These are phyloP conservation scores for Capronia coronata DNA, from an alignment of 2,329 filamentous ascomycete genomes.

Conservation along the genomic window DNA sequence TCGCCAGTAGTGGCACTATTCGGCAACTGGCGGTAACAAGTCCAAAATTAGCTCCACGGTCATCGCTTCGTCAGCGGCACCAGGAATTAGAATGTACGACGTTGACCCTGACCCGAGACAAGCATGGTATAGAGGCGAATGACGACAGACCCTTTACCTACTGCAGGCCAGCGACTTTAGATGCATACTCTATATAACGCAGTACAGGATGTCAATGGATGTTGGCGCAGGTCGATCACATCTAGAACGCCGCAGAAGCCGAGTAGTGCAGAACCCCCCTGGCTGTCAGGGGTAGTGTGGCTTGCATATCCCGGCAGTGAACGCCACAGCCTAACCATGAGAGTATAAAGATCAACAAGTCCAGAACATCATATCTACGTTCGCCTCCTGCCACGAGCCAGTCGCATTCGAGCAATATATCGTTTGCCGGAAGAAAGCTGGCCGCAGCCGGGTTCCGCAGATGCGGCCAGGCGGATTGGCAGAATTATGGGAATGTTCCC, in stretches of 20 bases:
- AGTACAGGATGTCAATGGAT: too few relatives aligned
- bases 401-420: neutral
- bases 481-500: neutral
- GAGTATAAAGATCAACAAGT: conserved; percentile 9
- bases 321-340: conserved; percentile 7
- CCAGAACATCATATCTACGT: conserved; percentile 8
- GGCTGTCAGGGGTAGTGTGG: conserved; percentile 9
- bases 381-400: neutral
- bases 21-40: too few relatives aligned
- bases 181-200: too few relatives aligned
- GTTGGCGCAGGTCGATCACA: neutral
- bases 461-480: neutral
- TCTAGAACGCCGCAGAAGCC: conserved; percentile 21
- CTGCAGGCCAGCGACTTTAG: too few relatives aligned
- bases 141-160: too few relatives aligned
- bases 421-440: neutral
- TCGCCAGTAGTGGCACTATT: too few relatives aligned
- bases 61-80: too few relatives aligned
- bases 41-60: too few relatives aligned
- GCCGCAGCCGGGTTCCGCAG: neutral
- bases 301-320: conserved; percentile 7
- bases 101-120: too few relatives aligned
- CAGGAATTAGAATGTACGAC: too few relatives aligned
- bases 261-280: conserved; percentile 4
- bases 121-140: too few relatives aligned